Conservation (phyloP, 202 grass and related monocot species). For the Panicum virgatum region DNA sequence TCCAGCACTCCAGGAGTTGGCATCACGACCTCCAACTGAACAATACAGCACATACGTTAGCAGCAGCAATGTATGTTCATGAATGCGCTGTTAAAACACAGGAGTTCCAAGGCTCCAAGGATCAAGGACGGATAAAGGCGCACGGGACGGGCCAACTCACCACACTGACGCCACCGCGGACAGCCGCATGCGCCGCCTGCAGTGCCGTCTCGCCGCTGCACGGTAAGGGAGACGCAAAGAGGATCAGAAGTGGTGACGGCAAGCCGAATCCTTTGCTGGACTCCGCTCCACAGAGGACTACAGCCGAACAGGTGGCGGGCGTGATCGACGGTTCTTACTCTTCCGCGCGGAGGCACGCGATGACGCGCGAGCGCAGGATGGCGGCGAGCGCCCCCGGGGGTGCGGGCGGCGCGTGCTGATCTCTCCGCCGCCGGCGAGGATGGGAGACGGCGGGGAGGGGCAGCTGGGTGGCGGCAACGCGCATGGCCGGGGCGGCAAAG, state of each 20-base stretch:
- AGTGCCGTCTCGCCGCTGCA: slow-evolving; percentile 59
- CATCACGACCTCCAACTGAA: slow-evolving; percentile 86
- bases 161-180: slow-evolving; percentile 73
- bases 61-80: background rate
- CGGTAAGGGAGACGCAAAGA: background rate
- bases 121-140: background rate
- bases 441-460: slow-evolving; percentile 16
- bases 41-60: slow-evolving; percentile 24
- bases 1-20: slow-evolving; percentile 72
- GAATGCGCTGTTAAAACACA: background rate
- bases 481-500: slow-evolving; percentile 8
- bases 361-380: slow-evolving; percentile 59
- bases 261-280: background rate
- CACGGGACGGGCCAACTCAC: slow-evolving; percentile 40
- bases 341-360: slow-evolving; percentile 80
- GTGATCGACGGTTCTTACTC: slow-evolving; percentile 43
- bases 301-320: background rate
- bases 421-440: slow-evolving; percentile 17
- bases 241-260: background rate
- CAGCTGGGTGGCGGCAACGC: slow-evolving; percentile 18
- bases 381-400: slow-evolving; percentile 42
- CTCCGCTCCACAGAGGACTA: background rate
- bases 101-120: background rate
- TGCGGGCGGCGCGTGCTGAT: background rate
- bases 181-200: slow-evolving; percentile 70